Evolutionary conservation across 1,139 yeast genomes (phyloP), one percentile per base, ranked within the genome.

Genomic region (Geotrichum cucujoidarum): DNA sequence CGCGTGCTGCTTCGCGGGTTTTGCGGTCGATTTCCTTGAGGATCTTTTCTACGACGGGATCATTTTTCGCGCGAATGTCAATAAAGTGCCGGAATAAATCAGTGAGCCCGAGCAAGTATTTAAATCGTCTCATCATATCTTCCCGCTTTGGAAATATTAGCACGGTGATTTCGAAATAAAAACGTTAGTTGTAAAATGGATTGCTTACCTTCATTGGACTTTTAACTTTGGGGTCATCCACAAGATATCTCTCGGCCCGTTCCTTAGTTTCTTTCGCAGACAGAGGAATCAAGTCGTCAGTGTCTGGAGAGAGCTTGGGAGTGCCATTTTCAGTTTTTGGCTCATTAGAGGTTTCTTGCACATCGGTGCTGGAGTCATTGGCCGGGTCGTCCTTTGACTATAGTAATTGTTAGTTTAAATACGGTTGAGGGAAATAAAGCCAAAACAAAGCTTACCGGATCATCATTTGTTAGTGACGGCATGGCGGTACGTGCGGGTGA

Each of bases 21-120:
- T 68, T 69, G 17, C 51, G 49, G 58, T 81, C 88, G 33, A 79
- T 70, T 47, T 74, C 77, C 52, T 76, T 73, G 49, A 84, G 69
- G 32, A 83, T 70, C 53, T 74, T 74, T 63, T 75, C 75, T 61
- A 90, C 80, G 24, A 72, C 74, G n/a, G 81, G 78, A 62, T 90
- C 96, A 59, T 81, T 83, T 33, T 83, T 75, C 4, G 95, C 92
- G 55, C 83, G 80, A 43, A 82, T 72, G 61, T 89, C 94, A 55
- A 92, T 88, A 64, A 92, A 92, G 62, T 90, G 94, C 45, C 95
- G 80, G 64, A 92, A 92, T 48, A 90, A 72, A 46, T 88, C 95
- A 2, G 96, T 87, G 45, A 92, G 72, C 0, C 94, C 90, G 43
- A 92, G 69, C 40, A 92, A 72, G 64, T 90, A 88, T 60, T 80